These are phyloP conservation scores for Arthrobotrys pseudoclavata DNA, from an alignment of 2,329 filamentous ascomycete species.

Conservation along the genomic window DNA sequence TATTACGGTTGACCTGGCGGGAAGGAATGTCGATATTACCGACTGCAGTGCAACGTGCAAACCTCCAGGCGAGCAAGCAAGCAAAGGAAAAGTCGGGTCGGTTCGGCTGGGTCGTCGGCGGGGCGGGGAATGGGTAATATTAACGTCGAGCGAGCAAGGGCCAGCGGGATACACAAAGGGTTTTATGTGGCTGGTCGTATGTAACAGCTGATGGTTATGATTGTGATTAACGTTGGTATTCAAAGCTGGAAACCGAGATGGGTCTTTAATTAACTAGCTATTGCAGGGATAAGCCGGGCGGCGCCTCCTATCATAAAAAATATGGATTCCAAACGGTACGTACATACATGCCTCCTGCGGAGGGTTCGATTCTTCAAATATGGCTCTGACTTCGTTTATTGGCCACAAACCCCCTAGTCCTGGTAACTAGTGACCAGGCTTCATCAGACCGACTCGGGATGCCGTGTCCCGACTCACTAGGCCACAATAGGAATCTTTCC, in stretches of 20 bases:
- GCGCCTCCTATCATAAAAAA: conserved; percentile 18
- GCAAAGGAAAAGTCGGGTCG: conserved; percentile 5
- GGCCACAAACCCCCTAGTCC: conserved; percentile 11
- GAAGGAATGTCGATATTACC: conserved; percentile 16
- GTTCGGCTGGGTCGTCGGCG: conserved; percentile 6
- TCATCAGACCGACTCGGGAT: conserved; percentile 27
- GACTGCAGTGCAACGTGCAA: conserved; percentile 25
- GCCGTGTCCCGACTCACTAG: conserved; percentile 21
- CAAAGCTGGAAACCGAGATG: conserved; percentile 8
- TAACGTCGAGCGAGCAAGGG: conserved; percentile 1
- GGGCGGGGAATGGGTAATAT: conserved; percentile 2
- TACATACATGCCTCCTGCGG: too few species aligned
- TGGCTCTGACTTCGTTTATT: conserved; percentile 19
- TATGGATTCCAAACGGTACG: background rate
- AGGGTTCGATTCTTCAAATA: conserved; percentile 12
- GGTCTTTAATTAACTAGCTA: background rate
- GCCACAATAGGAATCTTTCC: conserved; percentile 17
- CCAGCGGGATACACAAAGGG: background rate
- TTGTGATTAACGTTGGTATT: background rate
- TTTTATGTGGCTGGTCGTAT: conserved; percentile 9
- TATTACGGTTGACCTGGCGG: conserved; percentile 5
- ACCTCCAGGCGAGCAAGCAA: background rate
- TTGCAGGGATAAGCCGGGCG: conserved; percentile 17
- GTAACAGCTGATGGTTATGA: conserved; percentile 5
- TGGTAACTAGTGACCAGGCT: conserved; percentile 23